Evolutionary conservation across 2,329 filamentous ascomycete genomes (phyloP).

Genomic region (Stenocarpella maydis): DNA sequence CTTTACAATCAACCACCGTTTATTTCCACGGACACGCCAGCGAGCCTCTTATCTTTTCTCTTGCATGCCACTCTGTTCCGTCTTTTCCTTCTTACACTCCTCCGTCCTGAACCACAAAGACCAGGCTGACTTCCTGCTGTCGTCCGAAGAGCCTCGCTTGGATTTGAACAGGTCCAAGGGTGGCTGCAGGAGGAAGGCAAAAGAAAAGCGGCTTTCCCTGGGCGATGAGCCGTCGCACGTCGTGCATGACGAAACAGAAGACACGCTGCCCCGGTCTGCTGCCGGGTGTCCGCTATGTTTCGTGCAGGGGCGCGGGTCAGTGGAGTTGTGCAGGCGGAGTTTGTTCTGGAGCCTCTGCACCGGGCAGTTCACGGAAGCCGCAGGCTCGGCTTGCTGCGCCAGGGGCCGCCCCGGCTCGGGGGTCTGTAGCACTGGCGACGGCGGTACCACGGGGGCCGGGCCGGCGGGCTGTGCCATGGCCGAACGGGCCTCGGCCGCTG

Average conservation of each 20-base stretch:
- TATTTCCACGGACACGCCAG: constrained; percentile 20
- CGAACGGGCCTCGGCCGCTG: background rate
- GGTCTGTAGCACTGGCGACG: background rate
- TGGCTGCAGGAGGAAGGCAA: constrained; percentile 31
- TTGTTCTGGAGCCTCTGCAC: constrained; percentile 29
- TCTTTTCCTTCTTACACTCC: constrained; percentile 9
- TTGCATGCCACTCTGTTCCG: background rate
- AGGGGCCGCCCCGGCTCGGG: background rate
- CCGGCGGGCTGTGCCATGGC: background rate
- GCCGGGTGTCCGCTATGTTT: background rate
- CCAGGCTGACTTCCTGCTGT: constrained; percentile 27
- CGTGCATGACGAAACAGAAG: constrained; percentile 23
- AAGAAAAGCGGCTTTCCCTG: constrained; percentile 11
- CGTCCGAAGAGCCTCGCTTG: constrained; percentile 23
- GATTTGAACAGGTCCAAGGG: constrained; percentile 31
- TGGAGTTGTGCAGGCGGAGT: constrained; percentile 29
- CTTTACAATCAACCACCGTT: background rate
- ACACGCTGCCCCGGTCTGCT: constrained; percentile 25
- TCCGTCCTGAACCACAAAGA: constrained; percentile 31
- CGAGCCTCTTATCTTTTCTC: constrained; percentile 12
- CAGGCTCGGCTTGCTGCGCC: constrained; percentile 4
- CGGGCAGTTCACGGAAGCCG: constrained; percentile 23
- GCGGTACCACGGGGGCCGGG: background rate
- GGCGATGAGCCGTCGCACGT: constrained; percentile 15
- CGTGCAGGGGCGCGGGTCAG: constrained; percentile 25